phyloP scores from a whole-genome alignment of 495 filamentous ascomycete species.

The Tetracladium marchalianum region DNA sequence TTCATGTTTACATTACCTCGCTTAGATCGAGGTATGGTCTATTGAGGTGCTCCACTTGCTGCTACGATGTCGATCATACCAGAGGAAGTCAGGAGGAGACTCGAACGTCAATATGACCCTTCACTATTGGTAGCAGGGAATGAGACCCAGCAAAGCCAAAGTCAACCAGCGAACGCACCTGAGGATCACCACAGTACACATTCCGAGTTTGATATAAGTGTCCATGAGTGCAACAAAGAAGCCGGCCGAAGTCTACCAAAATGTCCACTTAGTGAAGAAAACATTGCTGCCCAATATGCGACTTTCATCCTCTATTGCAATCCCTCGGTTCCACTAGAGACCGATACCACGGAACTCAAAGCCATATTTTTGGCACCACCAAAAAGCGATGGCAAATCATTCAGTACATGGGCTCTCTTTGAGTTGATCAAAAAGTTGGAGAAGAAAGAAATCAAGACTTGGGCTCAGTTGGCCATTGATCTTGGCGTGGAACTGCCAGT shows the following conservation, averaged over 20 bases:
- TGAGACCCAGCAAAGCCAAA: no score
- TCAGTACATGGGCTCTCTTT: constrained; percentile 74
- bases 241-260: constrained; percentile 45
- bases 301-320: constrained; percentile 89
- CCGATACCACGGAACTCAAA: constrained; percentile 62
- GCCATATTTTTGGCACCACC: constrained; percentile 78
- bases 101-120: no score
- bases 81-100: no score
- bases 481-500: constrained; percentile 86
- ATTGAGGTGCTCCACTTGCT: no score
- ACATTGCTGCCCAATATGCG: constrained; percentile 81
- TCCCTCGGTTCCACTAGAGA: constrained; percentile 59
- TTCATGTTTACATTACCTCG: no score
- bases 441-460: constrained; percentile 86
- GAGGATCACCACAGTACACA: background rate
- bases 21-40: no score
- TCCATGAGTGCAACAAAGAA: no score
- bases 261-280: constrained; percentile 56
- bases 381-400: constrained; percentile 86
- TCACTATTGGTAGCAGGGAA: no score
- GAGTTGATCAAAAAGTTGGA: constrained; percentile 77
- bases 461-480: constrained; percentile 83
- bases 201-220: background rate
- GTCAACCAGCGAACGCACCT: background rate
- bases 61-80: no score